Evolutionary conservation across 805 yeast species (phyloP).

Genomic region (Ogataea wickerhamii): DNA sequence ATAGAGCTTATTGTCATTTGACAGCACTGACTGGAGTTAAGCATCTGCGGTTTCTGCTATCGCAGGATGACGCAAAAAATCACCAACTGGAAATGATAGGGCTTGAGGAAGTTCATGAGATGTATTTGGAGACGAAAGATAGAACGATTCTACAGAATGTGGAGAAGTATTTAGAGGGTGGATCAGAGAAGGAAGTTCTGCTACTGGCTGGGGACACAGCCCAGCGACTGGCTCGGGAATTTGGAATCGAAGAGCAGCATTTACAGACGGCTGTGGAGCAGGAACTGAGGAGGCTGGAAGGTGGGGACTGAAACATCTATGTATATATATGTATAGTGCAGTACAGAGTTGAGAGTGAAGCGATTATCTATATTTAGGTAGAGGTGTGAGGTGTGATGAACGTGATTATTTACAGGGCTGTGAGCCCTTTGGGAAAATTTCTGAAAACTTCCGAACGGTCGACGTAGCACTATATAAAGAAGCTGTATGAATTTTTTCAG

Average conservation of each 20-base stretch:
- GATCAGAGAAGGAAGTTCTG: conserved; percentile 32
- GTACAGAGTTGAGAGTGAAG: not conserved
- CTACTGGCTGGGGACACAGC: conserved; percentile 45
- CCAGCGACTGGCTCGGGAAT: conserved; percentile 40
- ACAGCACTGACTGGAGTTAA: conserved; percentile 73
- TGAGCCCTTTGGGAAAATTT: not conserved
- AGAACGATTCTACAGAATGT: conserved; percentile 18
- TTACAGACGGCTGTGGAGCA: conserved; percentile 52
- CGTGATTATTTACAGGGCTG: conserved; percentile 4
- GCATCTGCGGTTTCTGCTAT: conserved; percentile 59
- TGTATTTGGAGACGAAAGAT: conserved; percentile 26
- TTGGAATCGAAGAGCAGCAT: conserved; percentile 45
- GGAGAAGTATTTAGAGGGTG: conserved; percentile 11
- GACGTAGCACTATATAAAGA: conserved; percentile 1
- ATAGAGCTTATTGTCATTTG: conserved; percentile 79
- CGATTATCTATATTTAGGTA: too few species aligned
- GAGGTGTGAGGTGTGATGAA: too few species aligned
- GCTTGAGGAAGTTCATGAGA: conserved; percentile 30
- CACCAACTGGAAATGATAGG: conserved; percentile 35
- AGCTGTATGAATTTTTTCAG: conserved; percentile 2
- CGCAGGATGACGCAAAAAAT: conserved; percentile 26
- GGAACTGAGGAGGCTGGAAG: conserved; percentile 34
- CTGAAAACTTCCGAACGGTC: not conserved
- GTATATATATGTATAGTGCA: conserved; percentile 1
- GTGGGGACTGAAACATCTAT: conserved; percentile 1